Evolutionary conservation across 2,329 filamentous ascomycete species (phyloP), one percentile per base, ranked within the genome.

Genomic region (Periconia digitata): DNA sequence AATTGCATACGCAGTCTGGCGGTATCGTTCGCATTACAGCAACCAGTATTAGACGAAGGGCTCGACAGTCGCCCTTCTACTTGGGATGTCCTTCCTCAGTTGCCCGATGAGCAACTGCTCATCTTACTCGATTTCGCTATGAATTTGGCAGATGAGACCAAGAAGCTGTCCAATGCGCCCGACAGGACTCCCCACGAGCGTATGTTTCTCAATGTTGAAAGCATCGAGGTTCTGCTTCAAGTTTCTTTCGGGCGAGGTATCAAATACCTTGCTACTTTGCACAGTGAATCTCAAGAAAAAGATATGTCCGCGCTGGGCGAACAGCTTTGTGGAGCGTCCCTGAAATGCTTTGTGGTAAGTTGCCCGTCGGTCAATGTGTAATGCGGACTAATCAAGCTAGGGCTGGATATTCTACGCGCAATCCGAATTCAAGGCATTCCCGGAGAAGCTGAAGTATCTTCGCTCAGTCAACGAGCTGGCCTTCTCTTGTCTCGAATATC

Each of bases 401-500:
- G 80, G 85, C 4, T 92, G 88, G 87, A 79, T 90, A 24, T 78
- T 83, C 57, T 91, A 90, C 62, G 85, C 84, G 5, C 86, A 90
- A 59, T 80, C 82, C 27, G 77, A 81, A 22, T 83, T 84, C 42
- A 74, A 80, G 3, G 78, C 80, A 39, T 79, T 81, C 27, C 79
- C 79, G 15, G 75, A 80, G 15, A 75, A 87, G 24, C 73, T 87
- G 2, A 73, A 78, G 16, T 76, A 82, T 16, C 75, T 92, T 13
- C 81, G 81, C 24, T 75, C 78, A 2, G 72, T 90, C 3, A 78
- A 86, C 2, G 76, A 79, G 23, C 76, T 80, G 3, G 79, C 84
- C 18, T 79, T 90, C 20, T 71, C 79, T 21, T 85, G 83, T 39
- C 73, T 92, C 8, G 72, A 79, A 18, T 74, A 81, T 29, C 77